Conservation (phyloP, 2,329 filamentous ascomycete genomes). For the Neofusicoccum sp. region DNA sequence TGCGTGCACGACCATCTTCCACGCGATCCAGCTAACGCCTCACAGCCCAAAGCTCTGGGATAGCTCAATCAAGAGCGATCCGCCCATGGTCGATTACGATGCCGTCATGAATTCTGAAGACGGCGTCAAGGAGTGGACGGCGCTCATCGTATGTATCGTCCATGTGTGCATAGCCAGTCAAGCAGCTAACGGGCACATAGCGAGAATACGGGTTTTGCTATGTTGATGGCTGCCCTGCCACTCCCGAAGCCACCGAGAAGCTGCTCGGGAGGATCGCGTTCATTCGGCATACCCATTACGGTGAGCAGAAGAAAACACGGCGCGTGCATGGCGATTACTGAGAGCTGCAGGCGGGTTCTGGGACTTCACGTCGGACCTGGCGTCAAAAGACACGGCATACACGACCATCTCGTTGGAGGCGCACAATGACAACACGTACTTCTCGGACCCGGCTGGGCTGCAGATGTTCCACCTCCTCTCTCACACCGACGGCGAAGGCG, state of each 20-base stretch:
- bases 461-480: conserved; percentile 92
- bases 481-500: conserved; percentile 68
- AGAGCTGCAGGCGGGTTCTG: conserved; percentile 59
- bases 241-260: conserved; percentile 68
- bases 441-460: conserved; percentile 84
- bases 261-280: conserved; percentile 80
- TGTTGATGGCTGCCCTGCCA: conserved; percentile 66
- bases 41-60: conserved; percentile 35
- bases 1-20: not conserved
- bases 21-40: not conserved
- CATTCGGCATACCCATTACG: conserved; percentile 89
- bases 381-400: conserved; percentile 87
- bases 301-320: conserved; percentile 49
- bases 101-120: conserved; percentile 56
- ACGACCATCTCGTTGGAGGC: conserved; percentile 78
- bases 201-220: conserved; percentile 73
- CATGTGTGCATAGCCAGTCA: not conserved
- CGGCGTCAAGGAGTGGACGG: conserved; percentile 62
- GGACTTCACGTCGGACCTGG: conserved; percentile 87
- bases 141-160: conserved; percentile 56
- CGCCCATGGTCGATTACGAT: conserved; percentile 61
- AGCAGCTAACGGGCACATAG: conserved; percentile 44
- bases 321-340: not conserved
- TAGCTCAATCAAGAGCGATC: conserved; percentile 37
- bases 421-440: conserved; percentile 96